A percentile compares a stretch with the other conserved stretches of the same genome.
Evolutionary conservation across 495 filamentous ascomycete species (phyloP).

Genomic region (Penicillium antarcticum): DNA sequence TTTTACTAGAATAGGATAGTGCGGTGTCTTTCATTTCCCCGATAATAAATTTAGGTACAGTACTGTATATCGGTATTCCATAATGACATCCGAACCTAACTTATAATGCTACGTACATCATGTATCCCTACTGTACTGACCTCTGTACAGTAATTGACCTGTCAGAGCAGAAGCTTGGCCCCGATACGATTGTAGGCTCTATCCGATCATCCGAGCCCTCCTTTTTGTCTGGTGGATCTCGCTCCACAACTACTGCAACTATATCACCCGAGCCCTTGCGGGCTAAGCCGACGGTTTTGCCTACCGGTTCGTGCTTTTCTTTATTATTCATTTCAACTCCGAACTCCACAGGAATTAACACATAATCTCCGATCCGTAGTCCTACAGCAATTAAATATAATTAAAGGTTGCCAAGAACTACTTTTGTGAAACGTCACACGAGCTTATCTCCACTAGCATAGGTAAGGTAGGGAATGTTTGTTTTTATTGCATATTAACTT

Average conservation of each 20-base stretch:
- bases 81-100: too few species aligned
- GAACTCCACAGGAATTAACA: slow-evolving; percentile 1
- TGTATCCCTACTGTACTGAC: neutral
- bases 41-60: too few species aligned
- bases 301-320: slow-evolving; percentile 17
- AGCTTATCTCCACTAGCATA: slow-evolving; percentile 47
- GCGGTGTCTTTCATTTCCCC: neutral
- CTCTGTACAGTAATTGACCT: neutral
- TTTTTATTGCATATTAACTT: neutral
- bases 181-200: neutral
- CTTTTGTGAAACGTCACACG: slow-evolving; percentile 43
- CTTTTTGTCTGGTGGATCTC: slow-evolving; percentile 15
- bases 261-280: slow-evolving; percentile 25
- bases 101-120: too few species aligned
- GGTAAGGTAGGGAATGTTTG: slow-evolving; percentile 26
- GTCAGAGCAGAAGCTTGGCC: too few species aligned
- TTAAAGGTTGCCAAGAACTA: slow-evolving; percentile 28
- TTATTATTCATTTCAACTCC: neutral
- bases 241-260: slow-evolving; percentile 27
- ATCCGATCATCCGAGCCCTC: slow-evolving; percentile 24
- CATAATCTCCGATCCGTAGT: slow-evolving; percentile 17
- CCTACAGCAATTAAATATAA: slow-evolving; percentile 1
- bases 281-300: slow-evolving; percentile 26
- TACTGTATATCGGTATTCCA: too few species aligned
- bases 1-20: neutral